These are phyloP conservation scores for Leishmania tarentolae DNA, from an alignment of 208 protist species.

Conservation along the genomic window DNA sequence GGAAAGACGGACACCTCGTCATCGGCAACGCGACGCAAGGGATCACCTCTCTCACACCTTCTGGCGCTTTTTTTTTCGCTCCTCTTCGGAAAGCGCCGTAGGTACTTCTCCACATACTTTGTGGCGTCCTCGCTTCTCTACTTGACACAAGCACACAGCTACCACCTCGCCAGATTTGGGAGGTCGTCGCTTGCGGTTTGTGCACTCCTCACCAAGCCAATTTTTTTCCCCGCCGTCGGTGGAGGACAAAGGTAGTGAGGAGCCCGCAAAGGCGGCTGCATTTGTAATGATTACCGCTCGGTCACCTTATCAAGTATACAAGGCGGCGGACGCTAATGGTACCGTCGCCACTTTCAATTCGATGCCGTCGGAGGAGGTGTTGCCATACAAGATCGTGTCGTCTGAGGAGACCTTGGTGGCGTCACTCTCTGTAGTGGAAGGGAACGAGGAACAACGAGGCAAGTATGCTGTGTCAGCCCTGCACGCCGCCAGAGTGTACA, in stretches of 20 bases:
- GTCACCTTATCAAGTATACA: constrained; percentile 85
- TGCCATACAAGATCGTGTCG: constrained; percentile 76
- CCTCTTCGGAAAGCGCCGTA: neutral
- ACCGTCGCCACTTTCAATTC: constrained; percentile 61
- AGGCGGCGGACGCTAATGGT: constrained; percentile 28
- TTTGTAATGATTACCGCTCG: constrained; percentile 54
- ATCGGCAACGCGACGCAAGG: too few relatives aligned
- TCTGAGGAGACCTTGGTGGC: constrained; percentile 64
- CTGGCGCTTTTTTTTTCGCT: neutral
- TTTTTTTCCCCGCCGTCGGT: neutral
- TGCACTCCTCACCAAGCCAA: neutral
- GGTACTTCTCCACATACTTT: too few relatives aligned
- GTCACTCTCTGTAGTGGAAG: constrained; percentile 59
- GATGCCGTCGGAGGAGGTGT: constrained; percentile 51
- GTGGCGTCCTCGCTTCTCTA: neutral
- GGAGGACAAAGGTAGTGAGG: neutral
- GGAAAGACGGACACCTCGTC: neutral
- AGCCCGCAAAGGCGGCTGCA: neutral
- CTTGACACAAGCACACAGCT: neutral
- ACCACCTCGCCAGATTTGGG: neutral
- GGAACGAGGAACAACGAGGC: constrained; percentile 20
- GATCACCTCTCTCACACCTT: neutral
- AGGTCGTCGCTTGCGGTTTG: neutral
- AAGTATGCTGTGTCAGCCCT: constrained; percentile 64
- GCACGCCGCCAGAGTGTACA: constrained; percentile 54